Conservation (phyloP, 345 rosid species). For the Raphanus sativus region DNA sequence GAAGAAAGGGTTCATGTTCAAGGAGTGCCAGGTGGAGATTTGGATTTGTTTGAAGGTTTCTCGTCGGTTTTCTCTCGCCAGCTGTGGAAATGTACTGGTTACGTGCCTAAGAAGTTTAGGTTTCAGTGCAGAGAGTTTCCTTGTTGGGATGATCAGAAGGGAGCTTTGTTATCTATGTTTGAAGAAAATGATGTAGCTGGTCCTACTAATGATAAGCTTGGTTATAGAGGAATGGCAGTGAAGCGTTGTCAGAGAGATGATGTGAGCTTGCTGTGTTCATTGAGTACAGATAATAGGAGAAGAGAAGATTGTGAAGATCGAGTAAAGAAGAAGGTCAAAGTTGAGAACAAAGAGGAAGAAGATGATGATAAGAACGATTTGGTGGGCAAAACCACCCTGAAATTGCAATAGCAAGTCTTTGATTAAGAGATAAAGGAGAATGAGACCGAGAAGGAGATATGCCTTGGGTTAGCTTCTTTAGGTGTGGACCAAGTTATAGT, state of each 20-base stretch:
- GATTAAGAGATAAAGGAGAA: not conserved
- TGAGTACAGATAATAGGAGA: conserved; percentile 46
- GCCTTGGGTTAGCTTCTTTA: too few relatives aligned
- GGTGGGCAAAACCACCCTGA: not conserved
- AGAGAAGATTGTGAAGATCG: conserved; percentile 48
- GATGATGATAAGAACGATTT: conserved; percentile 16
- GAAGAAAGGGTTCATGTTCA: conserved; percentile 91
- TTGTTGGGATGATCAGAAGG: conserved; percentile 55
- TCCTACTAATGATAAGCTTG: conserved; percentile 13
- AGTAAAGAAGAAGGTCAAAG: conserved; percentile 54
- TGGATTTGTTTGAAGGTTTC: conserved; percentile 57
- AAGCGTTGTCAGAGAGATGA: conserved; percentile 33
- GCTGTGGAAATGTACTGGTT: conserved; percentile 83
- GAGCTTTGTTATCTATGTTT: conserved; percentile 57
- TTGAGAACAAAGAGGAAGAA: conserved; percentile 49
- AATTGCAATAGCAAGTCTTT: conserved; percentile 8
- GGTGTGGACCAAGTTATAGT: too few relatives aligned
- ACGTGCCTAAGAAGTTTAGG: conserved; percentile 87
- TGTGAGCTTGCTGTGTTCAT: conserved; percentile 44
- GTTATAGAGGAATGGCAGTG: conserved; percentile 42
- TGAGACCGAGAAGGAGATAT: too few relatives aligned
- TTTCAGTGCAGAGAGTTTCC: conserved; percentile 63
- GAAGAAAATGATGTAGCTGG: conserved; percentile 42
- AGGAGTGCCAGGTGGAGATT: conserved; percentile 90
- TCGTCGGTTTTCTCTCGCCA: conserved; percentile 63